Base-by-base conservation (phyloP, 176 grass and related monocot species). In the Pontederia crassipes region DNA sequence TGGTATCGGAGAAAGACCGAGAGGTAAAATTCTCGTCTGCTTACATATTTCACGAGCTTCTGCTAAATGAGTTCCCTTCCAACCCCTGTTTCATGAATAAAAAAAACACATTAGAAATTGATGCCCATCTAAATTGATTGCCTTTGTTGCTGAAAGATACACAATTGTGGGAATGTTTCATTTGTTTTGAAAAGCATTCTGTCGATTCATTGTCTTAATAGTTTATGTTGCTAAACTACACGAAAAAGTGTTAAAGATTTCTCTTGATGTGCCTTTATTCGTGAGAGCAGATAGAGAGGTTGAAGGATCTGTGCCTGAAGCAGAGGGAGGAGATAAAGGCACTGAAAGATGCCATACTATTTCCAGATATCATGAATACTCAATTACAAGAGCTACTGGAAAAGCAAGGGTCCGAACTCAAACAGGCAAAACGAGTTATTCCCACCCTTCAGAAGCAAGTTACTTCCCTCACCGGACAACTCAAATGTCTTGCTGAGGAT, bases 241-340 rank as follows among this genome's bases (percentile, higher is more conserved):
- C 10, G 14, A 53, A 53, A 51, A 28, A 13, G 45, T 45, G 1
- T 65, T 32, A 59, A 16, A 28, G 28, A 0, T 52, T 69, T 57
- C 12, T 12, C 2, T 20, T 65, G 12, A 20, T 54, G 62, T 48
- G 4, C 2, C 10, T 60, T 1, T 35, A 2, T 51, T 67, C 17
- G 11, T 48, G 12, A 18, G 46, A 29, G 28, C 48, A 90, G 87
- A 70, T 92, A n/a, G 93, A 98, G 77, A 86, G 86, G 74, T 79
- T 98, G 61, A 97, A 88, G 67, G 71, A 97, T 47, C 64, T 97
- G 18, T 98, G 93, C 62, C 59, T 97, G 53, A 83, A 78, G 68
- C 93, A 98, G 73, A 81, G 84, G 70, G 87, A 98, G 64, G 93
- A 92, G 87, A 88, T 98, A 61, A 88, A 86, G 61, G 48, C 74